Evolutionary conservation across 331 rosid genomes (phyloP), one percentile per base, ranked within the genome.

Genomic region (Malus hybrid): DNA sequence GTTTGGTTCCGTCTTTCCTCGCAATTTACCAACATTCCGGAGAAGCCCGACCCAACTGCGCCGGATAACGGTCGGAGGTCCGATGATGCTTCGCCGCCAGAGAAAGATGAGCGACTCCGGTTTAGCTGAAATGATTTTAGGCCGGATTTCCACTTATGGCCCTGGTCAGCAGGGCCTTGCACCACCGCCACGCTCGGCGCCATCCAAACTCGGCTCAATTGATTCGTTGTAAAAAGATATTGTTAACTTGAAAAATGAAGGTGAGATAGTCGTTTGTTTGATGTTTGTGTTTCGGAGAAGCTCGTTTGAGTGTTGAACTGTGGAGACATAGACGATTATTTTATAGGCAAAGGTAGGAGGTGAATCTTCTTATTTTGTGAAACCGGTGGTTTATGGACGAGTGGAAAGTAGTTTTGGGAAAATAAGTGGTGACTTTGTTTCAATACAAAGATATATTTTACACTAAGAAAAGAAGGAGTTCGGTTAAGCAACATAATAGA

Each of bases 131-230:
- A 69, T 42, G 98, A 87, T 22, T 64, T 78, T 14, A 90, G 63
- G 31, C 96, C 91, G 20, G 89, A 78, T 76, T 86, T 88, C 90
- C 86, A 80, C 73, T 74, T 85, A 39, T 67, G 79, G 70, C 85
- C 88, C 12, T 90, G 91, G 19, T 91, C 97, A 6, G 91, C 67
- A 78, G 87, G 93, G 70, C 88, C 88, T 20, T 90, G 91, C 0
- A 85, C 93, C 46, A 85, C 93, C 6, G 88, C 91, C 76, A 91
- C 94, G 48, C 93, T 88, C 12, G 91, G 90, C 42, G 93, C 96
- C 89, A 90, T 81, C 87, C 94, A 86, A 19, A 87, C 83, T 60
- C 90, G 73, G 85, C 78, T 80, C 39, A 93, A 59, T 60, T 81
- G 86, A 81, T 87, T 86, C 97, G 88, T 89, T 13, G 8, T 3